Conservation (phyloP, 2,329 filamentous ascomycete species). For the Cordyceps tenuipes region DNA sequence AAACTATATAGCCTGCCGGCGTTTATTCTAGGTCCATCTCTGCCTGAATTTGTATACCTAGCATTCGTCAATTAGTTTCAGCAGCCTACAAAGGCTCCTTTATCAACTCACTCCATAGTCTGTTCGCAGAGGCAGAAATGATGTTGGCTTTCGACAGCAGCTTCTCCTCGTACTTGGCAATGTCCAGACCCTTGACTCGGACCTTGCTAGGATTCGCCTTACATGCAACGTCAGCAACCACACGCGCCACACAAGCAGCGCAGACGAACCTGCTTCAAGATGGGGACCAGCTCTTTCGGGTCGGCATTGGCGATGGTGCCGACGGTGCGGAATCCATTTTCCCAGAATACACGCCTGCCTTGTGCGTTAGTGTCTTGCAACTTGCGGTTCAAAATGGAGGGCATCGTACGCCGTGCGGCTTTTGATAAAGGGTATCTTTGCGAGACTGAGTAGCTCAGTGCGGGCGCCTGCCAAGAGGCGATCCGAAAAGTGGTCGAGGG, state of each 20-base stretch:
- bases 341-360: conserved; percentile 54
- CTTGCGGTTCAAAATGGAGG: neutral
- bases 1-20: no score
- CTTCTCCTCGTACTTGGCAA: conserved; percentile 54
- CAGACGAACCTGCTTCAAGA: conserved; percentile 53
- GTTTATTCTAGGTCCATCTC: conserved; percentile 38
- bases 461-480: conserved; percentile 63
- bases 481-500: conserved; percentile 68
- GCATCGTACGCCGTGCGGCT: conserved; percentile 57
- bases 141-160: conserved; percentile 57
- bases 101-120: conserved; percentile 53
- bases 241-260: neutral
- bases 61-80: conserved; percentile 15
- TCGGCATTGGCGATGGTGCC: conserved; percentile 62
- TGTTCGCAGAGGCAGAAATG: conserved; percentile 61
- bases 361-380: conserved; percentile 1
- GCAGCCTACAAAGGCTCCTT: neutral
- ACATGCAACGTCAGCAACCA: conserved; percentile 5
- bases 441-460: conserved; percentile 60
- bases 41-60: conserved; percentile 43
- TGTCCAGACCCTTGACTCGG: conserved; percentile 44
- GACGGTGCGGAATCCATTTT: conserved; percentile 64
- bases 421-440: conserved; percentile 67
- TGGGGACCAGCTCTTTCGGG: conserved; percentile 56
- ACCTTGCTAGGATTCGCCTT: conserved; percentile 63